Conservation (phyloP, 441 rosid species). For the Erysimum pusillum region DNA sequence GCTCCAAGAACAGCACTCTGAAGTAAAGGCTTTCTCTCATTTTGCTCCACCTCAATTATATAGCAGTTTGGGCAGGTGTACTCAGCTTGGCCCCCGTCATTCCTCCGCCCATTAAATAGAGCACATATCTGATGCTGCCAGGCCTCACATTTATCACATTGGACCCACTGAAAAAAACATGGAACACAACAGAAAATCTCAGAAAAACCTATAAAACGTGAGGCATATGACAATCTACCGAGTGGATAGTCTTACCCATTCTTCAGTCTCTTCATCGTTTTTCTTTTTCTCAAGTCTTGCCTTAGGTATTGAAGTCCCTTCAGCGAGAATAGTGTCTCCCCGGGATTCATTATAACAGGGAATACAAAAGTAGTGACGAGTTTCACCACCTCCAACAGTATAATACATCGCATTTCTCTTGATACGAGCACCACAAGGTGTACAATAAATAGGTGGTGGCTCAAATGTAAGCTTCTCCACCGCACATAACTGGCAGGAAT, state of each 20-base stretch:
- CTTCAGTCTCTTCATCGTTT: conserved; percentile 99
- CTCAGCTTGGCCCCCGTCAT: conserved; percentile 99
- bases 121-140: conserved; percentile 99
- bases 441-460: conserved; percentile 97
- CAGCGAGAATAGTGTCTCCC: conserved; percentile 79
- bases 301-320: conserved; percentile 73
- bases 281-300: conserved; percentile 94
- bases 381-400: conserved; percentile 87
- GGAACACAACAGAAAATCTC: conserved; percentile 16
- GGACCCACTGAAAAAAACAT: conserved; percentile 90
- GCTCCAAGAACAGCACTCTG: conserved; percentile 99
- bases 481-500: conserved; percentile 98
- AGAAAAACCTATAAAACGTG: conserved; percentile 33
- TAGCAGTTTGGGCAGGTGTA: conserved; percentile 99
- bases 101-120: conserved; percentile 96
- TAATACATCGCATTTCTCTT: conserved; percentile 98
- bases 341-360: conserved; percentile 98
- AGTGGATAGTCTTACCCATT: conserved; percentile 73
- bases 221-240: conserved; percentile 18
- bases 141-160: conserved; percentile 99
- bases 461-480: conserved; percentile 99
- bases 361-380: conserved; percentile 91
- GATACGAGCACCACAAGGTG: conserved; percentile 95
- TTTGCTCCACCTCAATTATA: conserved; percentile 83
- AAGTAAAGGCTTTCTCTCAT: conserved; percentile 89